Conservation (phyloP, 2,329 filamentous ascomycete species). For the Apiospora kogelbergensis region DNA sequence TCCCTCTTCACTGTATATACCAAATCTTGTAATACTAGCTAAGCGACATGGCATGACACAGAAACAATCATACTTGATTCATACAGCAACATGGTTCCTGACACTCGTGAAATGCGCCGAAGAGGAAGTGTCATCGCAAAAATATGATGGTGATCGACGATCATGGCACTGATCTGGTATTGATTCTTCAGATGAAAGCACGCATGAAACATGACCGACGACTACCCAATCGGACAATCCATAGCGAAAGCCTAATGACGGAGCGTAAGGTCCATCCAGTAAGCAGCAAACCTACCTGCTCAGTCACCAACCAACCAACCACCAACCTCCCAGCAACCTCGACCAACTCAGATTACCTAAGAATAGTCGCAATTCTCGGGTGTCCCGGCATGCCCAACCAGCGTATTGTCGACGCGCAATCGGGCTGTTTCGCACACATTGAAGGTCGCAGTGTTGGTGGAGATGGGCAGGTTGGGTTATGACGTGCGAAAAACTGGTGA, state of each 20-base stretch:
- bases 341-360: background rate
- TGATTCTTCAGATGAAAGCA: background rate
- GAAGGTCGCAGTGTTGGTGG: background rate
- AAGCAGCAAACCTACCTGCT: background rate
- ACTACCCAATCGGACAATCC: no score
- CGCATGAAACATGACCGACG: background rate
- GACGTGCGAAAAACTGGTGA: background rate
- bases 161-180: no score
- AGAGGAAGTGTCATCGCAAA: background rate
- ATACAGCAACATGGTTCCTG: background rate
- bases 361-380: background rate
- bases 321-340: background rate
- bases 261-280: background rate
- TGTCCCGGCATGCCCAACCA: no score
- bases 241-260: background rate
- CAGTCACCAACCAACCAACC: background rate
- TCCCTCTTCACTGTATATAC: background rate
- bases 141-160: background rate
- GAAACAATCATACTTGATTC: background rate
- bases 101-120: background rate
- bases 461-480: background rate
- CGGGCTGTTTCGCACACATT: background rate
- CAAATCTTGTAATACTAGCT: conserved; percentile 1
- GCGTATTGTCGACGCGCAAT: background rate
- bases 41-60: background rate